Evolutionary conservation across 2,329 filamentous ascomycete species (phyloP), one percentile per base, ranked within the genome.

Genomic region (Alternaria triticina): DNA sequence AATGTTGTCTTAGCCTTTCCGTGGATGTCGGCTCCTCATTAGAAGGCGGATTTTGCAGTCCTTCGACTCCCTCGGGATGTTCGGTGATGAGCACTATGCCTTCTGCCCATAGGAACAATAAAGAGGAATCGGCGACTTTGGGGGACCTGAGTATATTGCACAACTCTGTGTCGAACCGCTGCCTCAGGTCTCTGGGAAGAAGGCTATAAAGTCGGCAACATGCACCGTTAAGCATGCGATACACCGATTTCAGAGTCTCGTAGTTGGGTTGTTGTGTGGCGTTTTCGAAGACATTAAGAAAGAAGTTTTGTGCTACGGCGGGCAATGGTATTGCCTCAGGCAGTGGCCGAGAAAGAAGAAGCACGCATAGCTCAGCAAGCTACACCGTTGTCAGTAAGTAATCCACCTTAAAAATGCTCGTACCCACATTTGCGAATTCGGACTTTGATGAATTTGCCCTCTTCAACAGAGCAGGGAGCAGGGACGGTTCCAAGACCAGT

Each of bases 161-260:
- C 25, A 80, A 47, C 28, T 74, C 68, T 15, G 68, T 59, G 28
- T 80, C 76, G 22, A 79, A 76, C 11, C 63, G 59, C 33, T 72
- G 67, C 30, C 63, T 66, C 12, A 56, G 47, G 6, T 72, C 70
- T 5, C 64, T 13, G 3, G 76, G 65, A 20, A 80, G 67, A 10
- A 76, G 55, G 15, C 50, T 51, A 9, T 77, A 61, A 3, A 81
- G 71, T 4, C 71, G 70, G 22, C 67, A 61, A 59, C 79, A 80
- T n/a, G 78, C 77, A 49, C 79, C 79, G 59, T 77, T 75, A 23
- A 80, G 70, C 70, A 79, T 76, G 17, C 55, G 65, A 28, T 79
- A 77, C 4, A 80, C 66, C 5, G 73, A 66, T 43, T 69, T 68
- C 5, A 81, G 65, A 2, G 70, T 73, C 8, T 61, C 59, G 8